Percentiles rank a stretch among this genome's conserved stretches.
These are phyloP conservation scores for Stellera chamaejasme DNA, from an alignment of 345 rosid genomes.

Conservation along the genomic window DNA sequence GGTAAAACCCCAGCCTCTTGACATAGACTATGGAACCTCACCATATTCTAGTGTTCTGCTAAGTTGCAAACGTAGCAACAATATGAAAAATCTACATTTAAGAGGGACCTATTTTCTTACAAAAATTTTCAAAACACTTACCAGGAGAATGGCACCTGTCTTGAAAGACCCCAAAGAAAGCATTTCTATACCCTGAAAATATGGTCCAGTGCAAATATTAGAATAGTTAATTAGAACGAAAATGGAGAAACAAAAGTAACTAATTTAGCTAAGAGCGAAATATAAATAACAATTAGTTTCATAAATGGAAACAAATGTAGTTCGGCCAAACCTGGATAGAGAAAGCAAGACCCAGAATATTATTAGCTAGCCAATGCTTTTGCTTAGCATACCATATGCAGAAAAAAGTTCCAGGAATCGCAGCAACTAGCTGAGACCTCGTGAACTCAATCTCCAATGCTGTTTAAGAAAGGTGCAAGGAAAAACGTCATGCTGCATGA, in stretches of 20 bases:
- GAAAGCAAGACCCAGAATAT: constrained; percentile 87
- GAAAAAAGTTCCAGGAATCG: constrained; percentile 59
- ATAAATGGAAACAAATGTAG: no score
- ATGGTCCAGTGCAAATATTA: background rate
- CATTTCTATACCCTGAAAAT: constrained; percentile 83
- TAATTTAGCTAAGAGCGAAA: no score
- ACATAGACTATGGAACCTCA: constrained; percentile 6
- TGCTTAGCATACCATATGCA: constrained; percentile 96
- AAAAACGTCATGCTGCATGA: constrained; percentile 31
- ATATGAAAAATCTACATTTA: no score
- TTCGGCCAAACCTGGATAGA: constrained; percentile 78
- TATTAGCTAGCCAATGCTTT: constrained; percentile 99
- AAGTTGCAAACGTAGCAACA: no score
- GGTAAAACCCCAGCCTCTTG: no score
- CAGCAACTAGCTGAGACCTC: constrained; percentile 54
- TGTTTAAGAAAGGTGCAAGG: constrained; percentile 34
- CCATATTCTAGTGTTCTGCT: constrained; percentile 8
- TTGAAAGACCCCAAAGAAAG: constrained; percentile 92
- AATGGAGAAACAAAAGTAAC: no score
- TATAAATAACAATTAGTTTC: no score
- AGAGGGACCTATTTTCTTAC: no score
- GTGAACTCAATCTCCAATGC: constrained; percentile 76
- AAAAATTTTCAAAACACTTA: constrained; percentile 8
- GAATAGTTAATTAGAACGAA: background rate
- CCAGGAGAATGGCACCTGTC: constrained; percentile 92